Evolutionary conservation across 352 stramenopile species (phyloP).

Genomic region (Phytophthora capsici): DNA sequence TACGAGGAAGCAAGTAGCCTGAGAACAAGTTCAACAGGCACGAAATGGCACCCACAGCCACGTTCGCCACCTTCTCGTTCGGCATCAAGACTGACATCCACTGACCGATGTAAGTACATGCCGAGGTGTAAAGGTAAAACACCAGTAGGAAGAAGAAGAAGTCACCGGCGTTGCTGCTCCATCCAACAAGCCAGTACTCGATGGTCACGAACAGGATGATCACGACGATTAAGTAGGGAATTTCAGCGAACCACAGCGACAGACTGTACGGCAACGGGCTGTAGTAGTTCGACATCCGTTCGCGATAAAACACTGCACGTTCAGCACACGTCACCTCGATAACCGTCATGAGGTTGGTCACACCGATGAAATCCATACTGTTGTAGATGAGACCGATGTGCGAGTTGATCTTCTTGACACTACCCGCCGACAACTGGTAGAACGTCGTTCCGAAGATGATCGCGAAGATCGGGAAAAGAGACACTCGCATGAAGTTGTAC

Average conservation of each 20-base stretch:
- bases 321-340: constrained; percentile 64
- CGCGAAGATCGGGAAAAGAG: not conserved
- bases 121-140: constrained; percentile 67
- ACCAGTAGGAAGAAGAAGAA: constrained; percentile 44
- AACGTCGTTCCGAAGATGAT: constrained; percentile 34
- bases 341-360: constrained; percentile 69
- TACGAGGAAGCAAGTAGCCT: constrained; percentile 54
- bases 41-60: constrained; percentile 66
- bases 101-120: constrained; percentile 66
- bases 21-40: constrained; percentile 69
- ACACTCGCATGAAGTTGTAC: constrained; percentile 1
- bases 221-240: constrained; percentile 63
- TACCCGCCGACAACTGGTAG: constrained; percentile 44
- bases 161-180: constrained; percentile 32
- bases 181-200: constrained; percentile 70
- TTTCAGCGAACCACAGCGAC: constrained; percentile 63
- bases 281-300: constrained; percentile 80
- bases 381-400: constrained; percentile 73
- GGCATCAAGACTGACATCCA: constrained; percentile 76
- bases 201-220: constrained; percentile 52
- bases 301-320: constrained; percentile 67
- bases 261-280: constrained; percentile 62
- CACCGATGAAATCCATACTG: constrained; percentile 72
- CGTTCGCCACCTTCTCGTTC: constrained; percentile 76
- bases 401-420: constrained; percentile 53